These are phyloP conservation scores for Leishmania major DNA, from an alignment of 208 protist genomes.

Conservation along the genomic window DNA sequence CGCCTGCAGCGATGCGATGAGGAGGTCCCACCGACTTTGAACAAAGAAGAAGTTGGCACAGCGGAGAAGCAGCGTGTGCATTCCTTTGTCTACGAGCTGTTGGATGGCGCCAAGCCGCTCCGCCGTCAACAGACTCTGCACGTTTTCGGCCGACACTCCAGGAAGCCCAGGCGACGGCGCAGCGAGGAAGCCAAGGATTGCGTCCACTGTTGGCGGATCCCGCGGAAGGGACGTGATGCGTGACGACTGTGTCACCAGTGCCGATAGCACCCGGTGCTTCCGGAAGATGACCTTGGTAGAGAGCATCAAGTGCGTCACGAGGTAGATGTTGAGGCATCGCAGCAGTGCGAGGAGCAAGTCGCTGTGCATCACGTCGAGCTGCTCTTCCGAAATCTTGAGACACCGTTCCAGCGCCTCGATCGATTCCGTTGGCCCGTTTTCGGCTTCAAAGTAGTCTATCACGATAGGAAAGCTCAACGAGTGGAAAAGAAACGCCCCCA, in stretches of 20 bases:
- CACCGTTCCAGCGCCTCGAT: conserved; percentile 54
- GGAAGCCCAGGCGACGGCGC: conserved; percentile 53
- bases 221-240: conserved; percentile 65
- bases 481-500: conserved; percentile 77
- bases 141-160: conserved; percentile 74
- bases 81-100: conserved; percentile 60
- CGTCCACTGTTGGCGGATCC: conserved; percentile 71
- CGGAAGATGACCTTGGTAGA: conserved; percentile 83
- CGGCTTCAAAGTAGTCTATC: conserved; percentile 65
- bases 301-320: conserved; percentile 82
- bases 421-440: conserved; percentile 53
- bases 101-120: conserved; percentile 65
- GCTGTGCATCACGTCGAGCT: conserved; percentile 69
- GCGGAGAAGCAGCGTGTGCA: conserved; percentile 71
- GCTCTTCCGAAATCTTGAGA: conserved; percentile 69
- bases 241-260: conserved; percentile 70
- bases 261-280: conserved; percentile 74
- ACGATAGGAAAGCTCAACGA: conserved; percentile 83
- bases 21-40: conserved; percentile 80
- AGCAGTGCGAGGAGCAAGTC: conserved; percentile 58
- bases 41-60: conserved; percentile 81
- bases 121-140: conserved; percentile 73
- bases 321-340: conserved; percentile 80
- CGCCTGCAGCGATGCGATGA: conserved; percentile 69
- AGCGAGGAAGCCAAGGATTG: conserved; percentile 68